Conservation (phyloP, 1,139 yeast species). For the Pichia sp. region DNA sequence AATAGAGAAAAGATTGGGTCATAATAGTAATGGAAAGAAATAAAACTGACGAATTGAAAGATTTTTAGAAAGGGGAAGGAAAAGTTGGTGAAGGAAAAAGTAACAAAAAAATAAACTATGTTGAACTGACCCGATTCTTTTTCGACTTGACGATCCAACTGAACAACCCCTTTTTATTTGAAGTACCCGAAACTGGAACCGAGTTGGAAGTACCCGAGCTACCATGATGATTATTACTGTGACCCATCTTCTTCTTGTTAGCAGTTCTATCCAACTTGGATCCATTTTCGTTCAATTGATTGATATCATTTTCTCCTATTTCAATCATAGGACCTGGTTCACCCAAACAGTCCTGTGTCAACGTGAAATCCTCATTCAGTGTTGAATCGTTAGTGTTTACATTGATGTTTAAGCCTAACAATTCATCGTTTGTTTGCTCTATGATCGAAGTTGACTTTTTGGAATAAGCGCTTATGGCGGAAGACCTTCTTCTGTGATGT, state of each 20-base stretch:
- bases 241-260: background rate
- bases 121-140: constrained; percentile 8
- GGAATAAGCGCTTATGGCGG: constrained; percentile 18
- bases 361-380: constrained; percentile 25
- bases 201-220: background rate
- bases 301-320: constrained; percentile 10
- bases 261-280: background rate
- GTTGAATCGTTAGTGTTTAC: constrained; percentile 20
- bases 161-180: constrained; percentile 14
- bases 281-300: constrained; percentile 1
- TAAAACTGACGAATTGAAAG: background rate
- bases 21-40: background rate
- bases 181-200: background rate
- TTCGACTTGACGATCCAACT: constrained; percentile 18
- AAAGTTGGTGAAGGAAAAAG: background rate
- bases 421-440: constrained; percentile 27
- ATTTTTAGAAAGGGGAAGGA: background rate
- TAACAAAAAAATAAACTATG: background rate
- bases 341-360: constrained; percentile 27
- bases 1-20: background rate
- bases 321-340: constrained; percentile 33
- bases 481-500: constrained; percentile 26
- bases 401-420: constrained; percentile 21
- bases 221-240: background rate
- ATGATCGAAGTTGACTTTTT: constrained; percentile 18